A percentile compares a stretch with the other conserved stretches of the same genome.
Evolutionary conservation across 2,329 filamentous ascomycete genomes (phyloP).

Genomic region (Pseudogymnoascus sp.): DNA sequence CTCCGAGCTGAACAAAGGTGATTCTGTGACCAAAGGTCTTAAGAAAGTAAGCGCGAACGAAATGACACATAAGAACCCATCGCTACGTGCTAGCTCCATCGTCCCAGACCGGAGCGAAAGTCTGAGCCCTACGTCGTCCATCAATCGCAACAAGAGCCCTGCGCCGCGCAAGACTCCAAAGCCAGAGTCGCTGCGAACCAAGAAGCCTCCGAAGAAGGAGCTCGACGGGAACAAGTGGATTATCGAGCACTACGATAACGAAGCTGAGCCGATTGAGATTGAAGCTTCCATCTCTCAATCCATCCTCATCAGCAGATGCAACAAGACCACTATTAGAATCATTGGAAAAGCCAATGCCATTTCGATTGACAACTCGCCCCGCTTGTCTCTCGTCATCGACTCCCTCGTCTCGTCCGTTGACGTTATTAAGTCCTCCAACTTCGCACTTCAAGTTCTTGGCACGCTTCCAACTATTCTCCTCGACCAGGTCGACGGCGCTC

Average conservation of each 20-base stretch:
- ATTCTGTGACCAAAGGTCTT: conserved; percentile 77
- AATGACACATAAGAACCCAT: conserved; percentile 98
- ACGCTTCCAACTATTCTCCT: conserved; percentile 80
- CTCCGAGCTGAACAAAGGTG: conserved; percentile 81
- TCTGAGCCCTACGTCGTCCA: conserved; percentile 43
- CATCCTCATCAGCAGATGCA: conserved; percentile 86
- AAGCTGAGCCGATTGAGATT: conserved; percentile 66
- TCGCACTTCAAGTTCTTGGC: conserved; percentile 87
- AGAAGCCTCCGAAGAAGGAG: conserved; percentile 73
- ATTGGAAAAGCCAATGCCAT: conserved; percentile 96
- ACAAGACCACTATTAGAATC: conserved; percentile 81
- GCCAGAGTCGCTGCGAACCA: conserved; percentile 75
- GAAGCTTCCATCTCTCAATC: conserved; percentile 78
- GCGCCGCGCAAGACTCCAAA: conserved; percentile 83
- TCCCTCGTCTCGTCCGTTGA: conserved; percentile 86
- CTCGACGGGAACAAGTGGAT: conserved; percentile 91
- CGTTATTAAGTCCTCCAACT: conserved; percentile 90
- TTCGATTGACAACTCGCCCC: conserved; percentile 81
- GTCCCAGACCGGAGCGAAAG: conserved; percentile 54
- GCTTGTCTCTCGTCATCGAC: conserved; percentile 80
- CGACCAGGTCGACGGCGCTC: conserved; percentile 87
- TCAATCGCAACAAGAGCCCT: conserved; percentile 67
- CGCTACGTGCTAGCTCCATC: conserved; percentile 64
- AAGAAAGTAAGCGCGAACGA: conserved; percentile 91
- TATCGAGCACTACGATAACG: conserved; percentile 88